A percentile compares a stretch with the other conserved stretches of the same genome.
These are phyloP conservation scores for Lanmaoa pseudosensibilis DNA, from an alignment of 768 basidiomycete species.

Conservation along the genomic window DNA sequence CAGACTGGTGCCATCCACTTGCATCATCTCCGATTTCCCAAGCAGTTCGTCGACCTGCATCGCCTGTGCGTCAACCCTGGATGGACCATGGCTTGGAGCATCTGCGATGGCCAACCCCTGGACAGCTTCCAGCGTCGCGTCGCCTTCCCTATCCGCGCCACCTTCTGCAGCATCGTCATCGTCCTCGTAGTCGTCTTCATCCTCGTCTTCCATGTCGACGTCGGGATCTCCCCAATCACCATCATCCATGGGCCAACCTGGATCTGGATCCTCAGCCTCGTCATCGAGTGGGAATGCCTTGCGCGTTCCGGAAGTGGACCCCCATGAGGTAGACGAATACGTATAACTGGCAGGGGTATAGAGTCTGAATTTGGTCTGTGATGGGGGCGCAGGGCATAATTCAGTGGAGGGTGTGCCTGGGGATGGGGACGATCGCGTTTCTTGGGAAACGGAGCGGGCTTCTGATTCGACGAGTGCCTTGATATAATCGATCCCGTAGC, in stretches of 20 bases:
- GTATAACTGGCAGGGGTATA: conserved; percentile 37
- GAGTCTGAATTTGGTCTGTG: conserved; percentile 31
- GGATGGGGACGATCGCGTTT: neutral
- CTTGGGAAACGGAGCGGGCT: conserved; percentile 15
- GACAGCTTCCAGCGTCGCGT: conserved; percentile 17
- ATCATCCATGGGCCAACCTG: conserved; percentile 24
- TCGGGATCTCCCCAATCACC: conserved; percentile 28
- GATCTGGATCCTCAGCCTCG: conserved; percentile 21
- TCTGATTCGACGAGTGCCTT: conserved; percentile 34
- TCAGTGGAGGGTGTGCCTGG: neutral
- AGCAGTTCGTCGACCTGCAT: conserved; percentile 3
- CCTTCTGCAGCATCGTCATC: conserved; percentile 24
- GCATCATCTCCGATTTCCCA: neutral
- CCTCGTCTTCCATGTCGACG: conserved; percentile 34
- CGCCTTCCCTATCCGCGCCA: conserved; percentile 14
- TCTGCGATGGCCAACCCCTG: conserved; percentile 13
- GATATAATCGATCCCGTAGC: conserved; percentile 35
- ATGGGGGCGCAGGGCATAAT: neutral
- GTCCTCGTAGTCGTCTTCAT: conserved; percentile 33
- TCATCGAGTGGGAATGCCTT: conserved; percentile 17
- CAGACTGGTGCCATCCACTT: neutral
- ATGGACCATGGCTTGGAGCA: no score
- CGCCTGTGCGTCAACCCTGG: conserved; percentile 1
- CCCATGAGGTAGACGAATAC: conserved; percentile 26
- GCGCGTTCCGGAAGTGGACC: conserved; percentile 7